A percentile compares a stretch with the other conserved stretches of the same genome.
Evolutionary conservation across 208 protist genomes (phyloP).

Genomic region (Leishmania guyanensis): DNA sequence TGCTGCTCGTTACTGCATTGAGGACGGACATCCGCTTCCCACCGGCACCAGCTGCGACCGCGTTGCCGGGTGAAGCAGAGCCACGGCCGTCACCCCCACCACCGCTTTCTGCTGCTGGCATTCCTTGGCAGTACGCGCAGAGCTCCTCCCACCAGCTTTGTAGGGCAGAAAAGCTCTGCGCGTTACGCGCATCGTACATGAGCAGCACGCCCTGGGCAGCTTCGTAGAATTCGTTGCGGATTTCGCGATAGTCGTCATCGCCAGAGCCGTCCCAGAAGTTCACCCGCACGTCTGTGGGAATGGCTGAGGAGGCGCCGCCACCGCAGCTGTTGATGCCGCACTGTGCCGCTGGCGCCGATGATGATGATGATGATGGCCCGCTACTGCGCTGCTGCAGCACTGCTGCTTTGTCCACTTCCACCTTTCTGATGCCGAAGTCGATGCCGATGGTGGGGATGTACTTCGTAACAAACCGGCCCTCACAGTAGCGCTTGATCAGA

Average conservation of each 20-base stretch:
- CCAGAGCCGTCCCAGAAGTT: constrained; percentile 98
- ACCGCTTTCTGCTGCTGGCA: constrained; percentile 5
- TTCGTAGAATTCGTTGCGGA: constrained; percentile 97
- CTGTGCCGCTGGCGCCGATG: not conserved
- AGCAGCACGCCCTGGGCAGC: constrained; percentile 92
- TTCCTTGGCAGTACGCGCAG: constrained; percentile 36
- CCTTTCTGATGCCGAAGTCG: constrained; percentile 96
- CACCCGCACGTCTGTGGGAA: constrained; percentile 67
- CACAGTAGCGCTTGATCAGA: constrained; percentile 97
- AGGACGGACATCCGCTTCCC: constrained; percentile 22
- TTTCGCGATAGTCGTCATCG: constrained; percentile 86
- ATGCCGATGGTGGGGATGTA: constrained; percentile 98
- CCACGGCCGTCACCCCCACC: not conserved
- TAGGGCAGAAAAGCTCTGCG: constrained; percentile 61
- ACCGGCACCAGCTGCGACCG: not conserved
- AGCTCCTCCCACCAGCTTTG: constrained; percentile 77
- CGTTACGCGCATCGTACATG: constrained; percentile 74
- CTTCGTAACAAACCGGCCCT: constrained; percentile 94
- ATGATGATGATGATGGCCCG: not conserved
- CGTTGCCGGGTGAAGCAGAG: not conserved
- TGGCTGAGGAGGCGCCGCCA: not conserved
- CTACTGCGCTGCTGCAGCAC: constrained; percentile 13
- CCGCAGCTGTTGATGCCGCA: not conserved
- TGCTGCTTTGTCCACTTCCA: constrained; percentile 44
- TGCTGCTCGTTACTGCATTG: constrained; percentile 36